These are phyloP conservation scores for Aspergillus cristatus DNA, from an alignment of 495 filamentous ascomycete genomes.

Conservation along the genomic window DNA sequence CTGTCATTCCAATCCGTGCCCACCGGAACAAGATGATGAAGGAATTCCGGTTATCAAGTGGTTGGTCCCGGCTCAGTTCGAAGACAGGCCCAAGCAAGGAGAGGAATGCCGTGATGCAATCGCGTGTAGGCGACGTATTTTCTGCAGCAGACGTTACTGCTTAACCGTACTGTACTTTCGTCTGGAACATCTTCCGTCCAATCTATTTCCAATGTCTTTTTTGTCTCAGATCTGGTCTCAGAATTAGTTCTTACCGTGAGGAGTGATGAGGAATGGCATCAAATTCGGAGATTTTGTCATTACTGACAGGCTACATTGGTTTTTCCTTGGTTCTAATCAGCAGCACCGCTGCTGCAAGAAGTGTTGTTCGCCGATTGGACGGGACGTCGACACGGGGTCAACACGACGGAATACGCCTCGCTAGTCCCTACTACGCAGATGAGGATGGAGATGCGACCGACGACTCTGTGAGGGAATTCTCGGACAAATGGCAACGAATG, in stretches of 20 bases:
- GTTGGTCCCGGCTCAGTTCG: too few species aligned
- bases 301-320: background rate
- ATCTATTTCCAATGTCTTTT: background rate
- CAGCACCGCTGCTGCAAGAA: background rate
- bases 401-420: background rate
- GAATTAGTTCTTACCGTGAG: background rate
- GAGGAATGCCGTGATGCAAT: too few species aligned
- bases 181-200: background rate
- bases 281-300: background rate
- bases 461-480: slow-evolving; percentile 20
- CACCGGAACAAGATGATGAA: too few species aligned
- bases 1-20: too few species aligned
- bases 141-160: too few species aligned
- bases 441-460: slow-evolving; percentile 23
- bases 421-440: slow-evolving; percentile 10
- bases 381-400: background rate
- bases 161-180: too few species aligned
- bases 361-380: background rate
- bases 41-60: too few species aligned
- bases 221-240: background rate
- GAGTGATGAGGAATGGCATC: background rate
- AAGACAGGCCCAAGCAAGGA: too few species aligned
- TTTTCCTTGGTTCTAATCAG: background rate
- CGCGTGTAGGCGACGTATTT: too few species aligned
- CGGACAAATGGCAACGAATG: slow-evolving; percentile 19